Conservation (phyloP, 2,329 filamentous ascomycete species). For the Aspergillus sp. region DNA sequence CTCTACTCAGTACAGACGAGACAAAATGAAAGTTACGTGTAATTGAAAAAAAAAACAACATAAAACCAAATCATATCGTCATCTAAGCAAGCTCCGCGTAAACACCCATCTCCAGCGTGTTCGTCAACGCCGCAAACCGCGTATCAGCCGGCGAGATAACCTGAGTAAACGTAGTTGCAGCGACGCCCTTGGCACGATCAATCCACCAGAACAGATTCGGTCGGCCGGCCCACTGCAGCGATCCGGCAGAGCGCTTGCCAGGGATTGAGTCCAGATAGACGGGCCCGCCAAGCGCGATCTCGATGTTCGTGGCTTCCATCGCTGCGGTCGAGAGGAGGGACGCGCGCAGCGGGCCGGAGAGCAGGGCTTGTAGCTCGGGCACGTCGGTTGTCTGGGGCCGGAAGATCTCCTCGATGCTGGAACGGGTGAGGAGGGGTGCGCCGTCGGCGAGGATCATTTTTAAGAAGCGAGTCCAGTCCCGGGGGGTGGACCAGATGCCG, state of each 20-base stretch:
- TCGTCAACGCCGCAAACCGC: constrained; percentile 1
- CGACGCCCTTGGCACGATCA: not conserved
- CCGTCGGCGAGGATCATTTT: not conserved
- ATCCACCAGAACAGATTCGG: constrained; percentile 2
- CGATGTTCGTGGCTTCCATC: not conserved
- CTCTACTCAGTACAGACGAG: too few species aligned
- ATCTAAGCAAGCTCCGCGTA: not conserved
- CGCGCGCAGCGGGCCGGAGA: not conserved
- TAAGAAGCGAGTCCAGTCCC: not conserved
- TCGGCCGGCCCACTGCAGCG: not conserved
- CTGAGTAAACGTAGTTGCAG: not conserved
- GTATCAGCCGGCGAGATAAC: not conserved
- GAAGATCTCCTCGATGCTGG: not conserved
- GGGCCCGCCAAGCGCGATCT: not conserved
- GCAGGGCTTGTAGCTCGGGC: not conserved
- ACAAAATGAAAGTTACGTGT: too few species aligned
- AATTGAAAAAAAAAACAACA: not conserved
- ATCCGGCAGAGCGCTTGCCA: not conserved
- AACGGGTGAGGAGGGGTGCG: not conserved
- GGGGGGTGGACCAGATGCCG: not conserved
- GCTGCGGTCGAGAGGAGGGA: not conserved
- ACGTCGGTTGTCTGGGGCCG: not conserved
- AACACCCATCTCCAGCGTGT: not conserved
- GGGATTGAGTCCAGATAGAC: not conserved
- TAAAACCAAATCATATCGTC: not conserved